Conservation (phyloP, 1,284 basidiomycete species). For the Ceratobasidium sp. region DNA sequence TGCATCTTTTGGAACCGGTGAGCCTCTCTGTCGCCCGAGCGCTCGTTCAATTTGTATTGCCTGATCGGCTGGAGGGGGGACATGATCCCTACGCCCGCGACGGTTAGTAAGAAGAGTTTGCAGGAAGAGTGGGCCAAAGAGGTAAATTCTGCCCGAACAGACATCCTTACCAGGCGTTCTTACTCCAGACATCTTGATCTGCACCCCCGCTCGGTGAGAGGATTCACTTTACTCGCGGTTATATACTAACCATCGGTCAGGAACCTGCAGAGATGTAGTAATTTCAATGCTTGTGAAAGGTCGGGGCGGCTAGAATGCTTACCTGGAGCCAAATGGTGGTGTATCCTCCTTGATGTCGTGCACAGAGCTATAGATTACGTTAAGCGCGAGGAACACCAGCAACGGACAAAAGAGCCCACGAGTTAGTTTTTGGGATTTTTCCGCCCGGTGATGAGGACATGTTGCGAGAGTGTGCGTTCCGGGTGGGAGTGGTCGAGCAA, state of each 20-base stretch:
- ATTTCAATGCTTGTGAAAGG: neutral
- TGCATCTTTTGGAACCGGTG: constrained; percentile 72
- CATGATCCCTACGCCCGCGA: constrained; percentile 78
- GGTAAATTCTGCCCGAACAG: constrained; percentile 23
- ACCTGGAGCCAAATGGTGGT: constrained; percentile 76
- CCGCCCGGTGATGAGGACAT: constrained; percentile 1
- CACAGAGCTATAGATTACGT: constrained; percentile 56
- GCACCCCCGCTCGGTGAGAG: neutral
- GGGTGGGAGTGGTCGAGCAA: neutral
- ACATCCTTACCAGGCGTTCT: constrained; percentile 42
- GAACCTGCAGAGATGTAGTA: neutral
- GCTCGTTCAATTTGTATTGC: constrained; percentile 69
- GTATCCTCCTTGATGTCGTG: constrained; percentile 61
- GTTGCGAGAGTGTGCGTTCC: no score
- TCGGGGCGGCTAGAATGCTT: constrained; percentile 33
- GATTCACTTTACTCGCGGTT: neutral
- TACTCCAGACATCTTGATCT: constrained; percentile 45
- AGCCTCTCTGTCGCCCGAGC: constrained; percentile 67
- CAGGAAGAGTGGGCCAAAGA: neutral
- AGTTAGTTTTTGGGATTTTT: constrained; percentile 38
- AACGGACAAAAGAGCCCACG: neutral
- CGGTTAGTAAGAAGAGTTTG: constrained; percentile 63
- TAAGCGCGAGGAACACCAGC: neutral
- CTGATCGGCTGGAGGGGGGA: constrained; percentile 81
- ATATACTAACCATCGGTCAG: constrained; percentile 21